A percentile compares a stretch with the other conserved stretches of the same genome.
Evolutionary conservation across 2,329 filamentous ascomycete species (phyloP).

Genomic region (Diaporthe citriasiana): DNA sequence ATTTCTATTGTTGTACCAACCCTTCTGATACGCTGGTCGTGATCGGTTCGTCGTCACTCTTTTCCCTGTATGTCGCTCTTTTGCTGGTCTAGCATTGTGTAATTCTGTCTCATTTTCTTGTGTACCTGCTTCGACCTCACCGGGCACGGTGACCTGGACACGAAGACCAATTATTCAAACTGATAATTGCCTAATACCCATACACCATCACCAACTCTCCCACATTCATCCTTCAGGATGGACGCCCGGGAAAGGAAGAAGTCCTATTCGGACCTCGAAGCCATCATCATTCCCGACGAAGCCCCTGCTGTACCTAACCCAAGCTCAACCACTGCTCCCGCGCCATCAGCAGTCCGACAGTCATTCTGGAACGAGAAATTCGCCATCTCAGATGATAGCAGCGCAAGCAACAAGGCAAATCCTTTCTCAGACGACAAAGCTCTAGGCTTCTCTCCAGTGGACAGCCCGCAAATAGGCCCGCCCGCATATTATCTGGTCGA

Average conservation of each 20-base stretch:
- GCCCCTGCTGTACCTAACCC: not conserved
- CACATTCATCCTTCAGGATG: not conserved
- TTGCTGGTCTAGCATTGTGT: not conserved
- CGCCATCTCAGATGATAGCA: conserved; percentile 19
- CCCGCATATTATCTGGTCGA: conserved; percentile 40
- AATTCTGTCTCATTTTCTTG: not conserved
- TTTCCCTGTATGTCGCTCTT: conserved; percentile 17
- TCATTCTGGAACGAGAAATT: conserved; percentile 41
- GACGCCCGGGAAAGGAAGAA: conserved; percentile 30
- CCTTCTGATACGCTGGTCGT: conserved; percentile 30
- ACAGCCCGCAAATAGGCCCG: conserved; percentile 28
- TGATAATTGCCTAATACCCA: conserved; percentile 22
- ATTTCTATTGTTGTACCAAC: conserved; percentile 29
- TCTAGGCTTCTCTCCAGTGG: conserved; percentile 10
- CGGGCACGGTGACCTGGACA: conserved; percentile 20
- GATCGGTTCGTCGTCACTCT: conserved; percentile 19
- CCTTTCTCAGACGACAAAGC: conserved; percentile 27
- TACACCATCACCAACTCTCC: not conserved
- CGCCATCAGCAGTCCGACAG: conserved; percentile 2
- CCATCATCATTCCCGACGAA: conserved; percentile 14
- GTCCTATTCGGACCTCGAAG: conserved; percentile 40
- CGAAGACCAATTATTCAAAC: conserved; percentile 7
- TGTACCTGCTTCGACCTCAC: conserved; percentile 19
- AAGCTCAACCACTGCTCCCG: conserved; percentile 9
- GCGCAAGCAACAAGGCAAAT: not conserved